A percentile compares a stretch with the other conserved stretches of the same genome.
Evolutionary conservation across 2,329 filamentous ascomycete genomes (phyloP).

Genomic region (Aotearoamyces nothofagi): DNA sequence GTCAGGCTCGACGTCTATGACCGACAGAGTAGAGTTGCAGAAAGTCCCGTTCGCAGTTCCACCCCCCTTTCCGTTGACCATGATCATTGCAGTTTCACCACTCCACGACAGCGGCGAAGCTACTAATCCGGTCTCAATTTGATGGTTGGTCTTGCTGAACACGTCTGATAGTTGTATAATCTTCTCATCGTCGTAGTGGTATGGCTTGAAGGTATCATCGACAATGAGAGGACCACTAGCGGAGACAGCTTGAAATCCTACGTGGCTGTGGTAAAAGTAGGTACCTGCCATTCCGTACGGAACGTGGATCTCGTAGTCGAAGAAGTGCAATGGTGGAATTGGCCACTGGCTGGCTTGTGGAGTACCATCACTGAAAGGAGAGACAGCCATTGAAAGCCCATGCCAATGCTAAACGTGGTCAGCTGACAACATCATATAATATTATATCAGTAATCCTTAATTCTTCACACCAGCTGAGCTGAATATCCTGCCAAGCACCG

Average conservation of each 20-base stretch:
- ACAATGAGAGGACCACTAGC: slow-evolving; percentile 33
- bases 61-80: slow-evolving; percentile 40
- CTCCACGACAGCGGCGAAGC: slow-evolving; percentile 37
- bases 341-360: slow-evolving; percentile 36
- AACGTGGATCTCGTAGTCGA: slow-evolving; percentile 36
- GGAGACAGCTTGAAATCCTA: slow-evolving; percentile 34
- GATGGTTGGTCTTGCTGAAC: slow-evolving; percentile 35
- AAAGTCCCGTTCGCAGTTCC: slow-evolving; percentile 21
- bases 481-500: too few relatives aligned
- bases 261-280: slow-evolving; percentile 41
- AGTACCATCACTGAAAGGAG: slow-evolving; percentile 36
- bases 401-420: slow-evolving; percentile 33
- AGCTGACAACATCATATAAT: slow-evolving; percentile 3
- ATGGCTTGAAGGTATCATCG: slow-evolving; percentile 27
- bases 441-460: too few relatives aligned
- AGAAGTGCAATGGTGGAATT: slow-evolving; percentile 33
- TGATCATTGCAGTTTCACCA: slow-evolving; percentile 39
- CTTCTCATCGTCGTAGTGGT: slow-evolving; percentile 46
- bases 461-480: too few relatives aligned
- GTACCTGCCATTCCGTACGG: slow-evolving; percentile 29
- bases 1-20: slow-evolving; percentile 42
- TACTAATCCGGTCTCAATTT: slow-evolving; percentile 33
- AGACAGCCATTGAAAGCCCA: slow-evolving; percentile 30
- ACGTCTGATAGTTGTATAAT: slow-evolving; percentile 40
- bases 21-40: slow-evolving; percentile 22